Evolutionary conservation across 75 land plant species (phyloP).

Genomic region (Selaginella tamariscina): DNA sequence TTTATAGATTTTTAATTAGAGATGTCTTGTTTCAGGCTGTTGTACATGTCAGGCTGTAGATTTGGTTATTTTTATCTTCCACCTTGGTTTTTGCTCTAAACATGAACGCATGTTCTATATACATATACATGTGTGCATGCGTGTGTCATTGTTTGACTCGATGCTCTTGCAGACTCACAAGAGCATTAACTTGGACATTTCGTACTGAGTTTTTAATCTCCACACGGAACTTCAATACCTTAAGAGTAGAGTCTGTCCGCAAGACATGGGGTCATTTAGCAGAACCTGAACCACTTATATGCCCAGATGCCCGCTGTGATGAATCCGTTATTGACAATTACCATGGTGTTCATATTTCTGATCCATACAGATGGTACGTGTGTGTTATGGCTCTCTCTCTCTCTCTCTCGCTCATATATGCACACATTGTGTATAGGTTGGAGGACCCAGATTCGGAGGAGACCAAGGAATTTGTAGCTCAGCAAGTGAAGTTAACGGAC

Average conservation of each 20-base stretch:
- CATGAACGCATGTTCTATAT: no score
- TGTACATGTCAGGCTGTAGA: no score
- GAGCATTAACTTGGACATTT: no score
- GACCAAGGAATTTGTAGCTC: conserved; percentile 66
- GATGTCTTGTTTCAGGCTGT: no score
- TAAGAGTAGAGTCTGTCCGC: not conserved
- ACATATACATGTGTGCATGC: no score
- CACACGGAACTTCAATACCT: no score
- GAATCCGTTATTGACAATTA: conserved; percentile 65
- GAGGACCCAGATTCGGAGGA: conserved; percentile 82
- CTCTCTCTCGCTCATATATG: not conserved
- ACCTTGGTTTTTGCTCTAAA: no score
- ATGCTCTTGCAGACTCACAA: no score
- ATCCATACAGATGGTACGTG: conserved; percentile 78
- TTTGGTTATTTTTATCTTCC: no score
- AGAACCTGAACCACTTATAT: conserved; percentile 20
- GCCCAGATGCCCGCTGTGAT: conserved; percentile 56
- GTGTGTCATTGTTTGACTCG: no score
- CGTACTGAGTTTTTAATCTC: no score
- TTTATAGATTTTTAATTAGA: no score
- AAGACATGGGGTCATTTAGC: conserved; percentile 31
- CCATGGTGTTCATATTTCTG: conserved; percentile 53
- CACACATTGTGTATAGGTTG: conserved; percentile 42
- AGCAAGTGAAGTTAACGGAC: conserved; percentile 54
- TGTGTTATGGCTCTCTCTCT: not conserved